These are phyloP conservation scores for Hypoxylon sp. DNA, from an alignment of 2,329 filamentous ascomycete genomes.

Conservation along the genomic window DNA sequence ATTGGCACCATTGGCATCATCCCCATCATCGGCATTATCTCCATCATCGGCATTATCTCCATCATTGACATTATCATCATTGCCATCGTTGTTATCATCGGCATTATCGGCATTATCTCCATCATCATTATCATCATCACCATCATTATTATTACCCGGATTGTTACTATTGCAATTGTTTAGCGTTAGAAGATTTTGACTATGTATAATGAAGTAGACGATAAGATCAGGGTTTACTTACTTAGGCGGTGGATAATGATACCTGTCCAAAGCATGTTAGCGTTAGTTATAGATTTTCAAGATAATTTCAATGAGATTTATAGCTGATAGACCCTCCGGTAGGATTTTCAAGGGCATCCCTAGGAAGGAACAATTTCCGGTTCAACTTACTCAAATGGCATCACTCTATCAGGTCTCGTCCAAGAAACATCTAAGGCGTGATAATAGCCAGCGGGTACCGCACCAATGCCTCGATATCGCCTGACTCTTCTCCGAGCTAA, in stretches of 20 bases:
- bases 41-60: too few species aligned
- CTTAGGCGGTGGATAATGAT: not conserved
- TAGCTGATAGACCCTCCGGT: not conserved
- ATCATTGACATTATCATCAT: too few species aligned
- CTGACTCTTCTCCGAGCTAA: constrained; percentile 16
- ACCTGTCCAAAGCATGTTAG: constrained; percentile 14
- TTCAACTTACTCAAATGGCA: constrained; percentile 26
- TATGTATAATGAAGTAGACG: not conserved
- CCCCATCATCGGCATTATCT: not conserved
- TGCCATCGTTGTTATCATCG: too few species aligned
- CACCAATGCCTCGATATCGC: constrained; percentile 4
- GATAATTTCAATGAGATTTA: not conserved
- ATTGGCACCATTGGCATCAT: not conserved
- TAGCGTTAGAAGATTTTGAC: not conserved
- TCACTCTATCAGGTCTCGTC: constrained; percentile 39
- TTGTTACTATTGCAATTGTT: not conserved
- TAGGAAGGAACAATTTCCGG: not conserved
- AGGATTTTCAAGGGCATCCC: not conserved
- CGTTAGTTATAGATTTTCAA: not conserved
- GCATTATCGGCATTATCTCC: not conserved
- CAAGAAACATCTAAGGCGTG: constrained; percentile 23
- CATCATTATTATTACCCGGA: not conserved
- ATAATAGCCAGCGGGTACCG: constrained; percentile 1
- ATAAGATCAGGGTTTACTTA: not conserved
- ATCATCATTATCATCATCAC: not conserved